Base-by-base conservation (phyloP, 306 rosid species). In the Macrotyloma uniflorum region DNA sequence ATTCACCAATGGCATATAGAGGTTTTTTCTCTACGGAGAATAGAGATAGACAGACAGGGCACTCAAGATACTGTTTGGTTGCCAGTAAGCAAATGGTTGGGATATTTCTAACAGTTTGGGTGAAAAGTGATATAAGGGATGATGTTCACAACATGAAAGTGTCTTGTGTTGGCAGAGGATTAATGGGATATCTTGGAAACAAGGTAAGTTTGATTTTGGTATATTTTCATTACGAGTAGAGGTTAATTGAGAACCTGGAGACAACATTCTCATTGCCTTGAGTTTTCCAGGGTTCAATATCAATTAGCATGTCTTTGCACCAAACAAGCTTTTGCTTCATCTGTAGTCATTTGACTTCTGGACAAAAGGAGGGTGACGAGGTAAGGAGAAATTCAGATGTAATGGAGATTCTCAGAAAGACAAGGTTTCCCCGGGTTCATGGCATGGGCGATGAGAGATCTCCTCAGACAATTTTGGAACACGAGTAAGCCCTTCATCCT, bases 81-180 rank as follows among this genome's bases (percentile, higher is more conserved):
- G 94, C 91, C 33, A 96, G 98, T 80, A 96, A 96, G 87, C 99
- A 96, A 87, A 96, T 96, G 99, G 99, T 96, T 59, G 99, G 99
- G 30, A 91, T 96, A 78, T 93, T 93, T 77, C 83, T 96, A 13
- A 89, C 97, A 4, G 86, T 96, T 50, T 96, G 99, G 99, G 93
- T 96, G 74, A 93, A 87, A 80, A 88, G 90, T 45, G 92, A 96
- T 79, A 83, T 91, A 38, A 86, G 93, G 79, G 96, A 88, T 66
- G 87, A 90, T 77, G 90, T 96, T 79, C 90, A 74, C 76, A 87
- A 89, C 81, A 67, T 96, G 97, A 91, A 90, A 80, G 98, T 96
- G 66, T 96, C 99, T 79, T 95, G 99, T 49, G 97, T 95, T 74
- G 98, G 99, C 64, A 87, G 99, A 83, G 99, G 99, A 77, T 85